Conservation (phyloP, 495 filamentous ascomycete genomes). For the Barbatosphaeria neglecta region DNA sequence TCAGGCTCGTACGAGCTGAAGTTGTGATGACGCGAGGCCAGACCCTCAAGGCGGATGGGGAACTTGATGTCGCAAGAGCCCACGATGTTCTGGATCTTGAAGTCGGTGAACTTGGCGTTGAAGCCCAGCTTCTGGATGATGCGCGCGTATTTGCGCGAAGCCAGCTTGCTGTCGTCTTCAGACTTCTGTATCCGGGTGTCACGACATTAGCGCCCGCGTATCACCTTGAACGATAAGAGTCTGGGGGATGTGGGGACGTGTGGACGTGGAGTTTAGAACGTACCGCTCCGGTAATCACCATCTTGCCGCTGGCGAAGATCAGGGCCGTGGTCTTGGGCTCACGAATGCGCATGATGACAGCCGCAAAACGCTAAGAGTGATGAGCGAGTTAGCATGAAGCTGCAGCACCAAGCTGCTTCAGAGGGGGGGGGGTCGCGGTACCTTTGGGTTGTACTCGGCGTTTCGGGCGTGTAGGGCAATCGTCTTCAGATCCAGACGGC, state of each 20-base stretch:
- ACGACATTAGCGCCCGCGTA: background rate
- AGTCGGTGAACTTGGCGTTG: slow-evolving; percentile 98
- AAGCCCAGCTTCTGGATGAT: slow-evolving; percentile 99
- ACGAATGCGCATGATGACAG: slow-evolving; percentile 99
- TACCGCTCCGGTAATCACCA: slow-evolving; percentile 90
- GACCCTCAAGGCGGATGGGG: slow-evolving; percentile 90
- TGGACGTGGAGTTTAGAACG: too few species aligned
- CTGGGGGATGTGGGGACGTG: too few species aligned
- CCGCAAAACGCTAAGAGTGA: slow-evolving; percentile 85
- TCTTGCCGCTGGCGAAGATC: slow-evolving; percentile 98
- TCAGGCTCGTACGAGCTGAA: slow-evolving; percentile 99
- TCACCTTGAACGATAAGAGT: too few species aligned
- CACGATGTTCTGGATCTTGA: slow-evolving; percentile 99
- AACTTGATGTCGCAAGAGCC: slow-evolving; percentile 99
- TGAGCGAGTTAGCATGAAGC: slow-evolving; percentile 31
- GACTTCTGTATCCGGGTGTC: slow-evolving; percentile 48
- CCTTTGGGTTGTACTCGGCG: slow-evolving; percentile 96
- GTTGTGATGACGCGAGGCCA: slow-evolving; percentile 93
- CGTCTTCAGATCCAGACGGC: slow-evolving; percentile 96
- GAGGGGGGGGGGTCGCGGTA: slow-evolving; percentile 27
- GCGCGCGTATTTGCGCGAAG: slow-evolving; percentile 93
- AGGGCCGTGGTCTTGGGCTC: slow-evolving; percentile 97
- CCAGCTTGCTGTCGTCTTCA: slow-evolving; percentile 94
- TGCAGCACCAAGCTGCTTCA: slow-evolving; percentile 14
- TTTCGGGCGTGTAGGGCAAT: slow-evolving; percentile 97